Conservation (phyloP, 2,329 filamentous ascomycete genomes). For the Xylariaceae sp. region DNA sequence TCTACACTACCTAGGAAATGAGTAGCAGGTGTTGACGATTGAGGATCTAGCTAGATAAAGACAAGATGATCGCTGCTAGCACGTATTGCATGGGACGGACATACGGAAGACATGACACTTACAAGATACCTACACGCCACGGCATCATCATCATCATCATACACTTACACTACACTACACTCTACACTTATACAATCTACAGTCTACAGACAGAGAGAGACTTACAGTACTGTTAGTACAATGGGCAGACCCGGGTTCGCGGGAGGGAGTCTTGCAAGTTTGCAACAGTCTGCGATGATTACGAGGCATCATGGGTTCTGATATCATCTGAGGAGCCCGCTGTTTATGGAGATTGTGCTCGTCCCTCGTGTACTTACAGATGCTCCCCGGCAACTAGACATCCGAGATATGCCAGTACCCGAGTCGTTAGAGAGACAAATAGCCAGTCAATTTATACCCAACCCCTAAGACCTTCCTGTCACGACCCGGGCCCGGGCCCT, state of each 20-base stretch:
- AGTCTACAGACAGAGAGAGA: not conserved
- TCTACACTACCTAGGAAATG: conserved; percentile 3
- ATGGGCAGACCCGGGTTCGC: not conserved
- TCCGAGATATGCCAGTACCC: conserved; percentile 15
- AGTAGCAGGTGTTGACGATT: conserved; percentile 5
- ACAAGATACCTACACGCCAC: too few relatives aligned
- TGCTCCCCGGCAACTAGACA: conserved; percentile 11
- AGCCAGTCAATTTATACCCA: conserved; percentile 5
- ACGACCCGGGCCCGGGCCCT: conserved; percentile 9
- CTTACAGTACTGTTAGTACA: not conserved
- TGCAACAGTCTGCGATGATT: conserved; percentile 1
- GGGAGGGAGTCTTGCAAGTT: not conserved
- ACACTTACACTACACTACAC: conserved; percentile 7
- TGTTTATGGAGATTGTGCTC: conserved; percentile 4
- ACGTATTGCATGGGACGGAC: not conserved
- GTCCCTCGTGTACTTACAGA: conserved; percentile 8
- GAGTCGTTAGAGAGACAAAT: conserved; percentile 5
- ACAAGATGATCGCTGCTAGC: conserved; percentile 9
- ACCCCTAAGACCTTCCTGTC: conserved; percentile 6
- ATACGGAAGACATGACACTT: too few relatives aligned
- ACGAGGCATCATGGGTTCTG: not conserved
- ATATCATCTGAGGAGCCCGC: not conserved
- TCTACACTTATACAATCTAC: not conserved
- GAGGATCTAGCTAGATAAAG: conserved; percentile 13
- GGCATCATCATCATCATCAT: not conserved